Evolutionary conservation across 345 rosid species (phyloP).

Genomic region (Linum tenue): DNA sequence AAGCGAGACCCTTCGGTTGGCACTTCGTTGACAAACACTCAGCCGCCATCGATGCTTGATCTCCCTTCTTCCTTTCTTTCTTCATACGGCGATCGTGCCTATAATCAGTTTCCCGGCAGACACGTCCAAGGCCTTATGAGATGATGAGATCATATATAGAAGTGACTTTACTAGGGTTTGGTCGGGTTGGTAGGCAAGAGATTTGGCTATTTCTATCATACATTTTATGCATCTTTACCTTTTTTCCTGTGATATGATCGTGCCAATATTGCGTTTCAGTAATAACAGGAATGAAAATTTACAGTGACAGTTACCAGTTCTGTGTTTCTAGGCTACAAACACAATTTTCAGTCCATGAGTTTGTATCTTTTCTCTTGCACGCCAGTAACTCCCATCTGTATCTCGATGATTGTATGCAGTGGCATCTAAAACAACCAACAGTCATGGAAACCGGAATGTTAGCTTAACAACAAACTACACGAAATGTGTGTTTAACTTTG

Average conservation of each 20-base stretch:
- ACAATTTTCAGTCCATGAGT: constrained; percentile 69
- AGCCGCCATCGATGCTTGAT: too few species aligned
- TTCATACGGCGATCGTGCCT: too few species aligned
- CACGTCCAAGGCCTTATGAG: too few species aligned
- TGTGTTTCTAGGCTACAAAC: neutral
- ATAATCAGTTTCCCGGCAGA: too few species aligned
- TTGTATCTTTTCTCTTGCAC: constrained; percentile 98
- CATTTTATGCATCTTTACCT: neutral
- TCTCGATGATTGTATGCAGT: constrained; percentile 95
- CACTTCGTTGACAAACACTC: too few species aligned
- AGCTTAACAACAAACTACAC: neutral
- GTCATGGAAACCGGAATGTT: neutral
- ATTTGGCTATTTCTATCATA: neutral
- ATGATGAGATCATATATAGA: too few species aligned
- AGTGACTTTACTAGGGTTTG: too few species aligned
- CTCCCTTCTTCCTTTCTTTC: too few species aligned
- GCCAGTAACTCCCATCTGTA: constrained; percentile 99
- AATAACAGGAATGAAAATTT: constrained; percentile 13
- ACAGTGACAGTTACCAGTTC: neutral
- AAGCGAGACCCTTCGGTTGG: too few species aligned
- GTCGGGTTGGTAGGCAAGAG: too few species aligned
- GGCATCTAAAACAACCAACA: constrained; percentile 44
- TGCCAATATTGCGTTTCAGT: constrained; percentile 8
- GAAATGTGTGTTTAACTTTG: neutral
- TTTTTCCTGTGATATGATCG: too few species aligned